These are phyloP conservation scores for Lasiosphaeris hirsuta DNA, from an alignment of 495 filamentous ascomycete species.

Conservation along the genomic window DNA sequence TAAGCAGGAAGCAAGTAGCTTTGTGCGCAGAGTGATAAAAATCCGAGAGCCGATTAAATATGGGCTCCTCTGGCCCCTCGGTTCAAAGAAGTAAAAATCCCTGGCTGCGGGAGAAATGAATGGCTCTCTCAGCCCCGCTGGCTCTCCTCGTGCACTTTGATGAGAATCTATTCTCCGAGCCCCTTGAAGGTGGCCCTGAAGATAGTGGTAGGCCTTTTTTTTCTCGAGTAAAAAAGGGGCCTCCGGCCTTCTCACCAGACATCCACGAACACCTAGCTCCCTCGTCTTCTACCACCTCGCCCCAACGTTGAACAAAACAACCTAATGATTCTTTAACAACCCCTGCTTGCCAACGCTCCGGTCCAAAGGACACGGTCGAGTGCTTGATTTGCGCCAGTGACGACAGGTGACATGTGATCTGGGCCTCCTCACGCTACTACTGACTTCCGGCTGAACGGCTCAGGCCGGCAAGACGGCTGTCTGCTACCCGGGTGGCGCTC, in stretches of 20 bases:
- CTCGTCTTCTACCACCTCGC: not conserved
- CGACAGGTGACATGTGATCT: conserved; percentile 1
- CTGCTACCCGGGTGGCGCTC: conserved; percentile 6
- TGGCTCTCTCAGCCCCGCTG: no score
- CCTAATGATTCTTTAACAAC: conserved; percentile 17
- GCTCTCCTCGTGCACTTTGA: no score
- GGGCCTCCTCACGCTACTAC: not conserved
- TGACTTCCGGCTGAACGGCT: no score
- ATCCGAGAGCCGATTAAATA: no score
- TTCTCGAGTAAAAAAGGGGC: not conserved
- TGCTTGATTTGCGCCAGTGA: conserved; percentile 1
- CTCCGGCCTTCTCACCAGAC: not conserved
- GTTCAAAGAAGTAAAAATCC: no score
- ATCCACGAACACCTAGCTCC: not conserved
- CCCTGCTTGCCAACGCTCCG: conserved; percentile 6
- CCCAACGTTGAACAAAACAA: conserved; percentile 10
- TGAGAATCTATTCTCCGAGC: no score
- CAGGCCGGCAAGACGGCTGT: not conserved
- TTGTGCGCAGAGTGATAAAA: no score
- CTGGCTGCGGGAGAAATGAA: no score
- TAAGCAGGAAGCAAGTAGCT: no score
- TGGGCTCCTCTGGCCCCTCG: no score
- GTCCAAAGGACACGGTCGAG: conserved; percentile 10
- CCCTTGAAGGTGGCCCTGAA: no score
- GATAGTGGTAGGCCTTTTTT: no score